phyloP scores from a whole-genome alignment of 1,284 basidiomycete species.

The Phlebopus sp. region DNA sequence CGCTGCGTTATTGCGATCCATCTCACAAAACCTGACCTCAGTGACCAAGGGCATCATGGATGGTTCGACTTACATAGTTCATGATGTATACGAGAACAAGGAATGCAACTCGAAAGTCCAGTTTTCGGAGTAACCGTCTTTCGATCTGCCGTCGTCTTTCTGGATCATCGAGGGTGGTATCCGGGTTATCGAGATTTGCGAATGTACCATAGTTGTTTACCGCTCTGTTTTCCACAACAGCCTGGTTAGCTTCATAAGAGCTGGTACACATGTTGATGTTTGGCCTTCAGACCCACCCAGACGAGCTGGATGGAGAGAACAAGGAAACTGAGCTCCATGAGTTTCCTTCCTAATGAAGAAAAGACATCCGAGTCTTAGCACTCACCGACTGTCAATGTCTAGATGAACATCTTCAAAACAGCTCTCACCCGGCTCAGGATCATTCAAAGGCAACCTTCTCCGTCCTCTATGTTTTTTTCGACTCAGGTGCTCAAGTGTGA shows the following conservation, averaged over 20 bases:
- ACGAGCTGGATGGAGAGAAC: too few relatives aligned
- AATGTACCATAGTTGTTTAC: slow-evolving; percentile 12
- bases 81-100: slow-evolving; percentile 66
- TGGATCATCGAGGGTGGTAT: slow-evolving; percentile 40
- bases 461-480: slow-evolving; percentile 7
- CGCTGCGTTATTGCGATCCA: slow-evolving; percentile 69
- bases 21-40: slow-evolving; percentile 32
- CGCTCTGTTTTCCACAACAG: background rate
- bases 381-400: background rate
- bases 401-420: slow-evolving; percentile 6
- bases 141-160: slow-evolving; percentile 44
- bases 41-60: background rate
- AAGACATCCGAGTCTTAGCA: too few relatives aligned
- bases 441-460: background rate
- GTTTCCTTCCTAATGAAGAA: too few relatives aligned
- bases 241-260: background rate
- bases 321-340: too few relatives aligned
- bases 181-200: slow-evolving; percentile 16
- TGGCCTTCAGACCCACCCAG: too few relatives aligned
- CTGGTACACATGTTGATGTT: background rate
- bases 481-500: slow-evolving; percentile 50
- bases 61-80: slow-evolving; percentile 49
- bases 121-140: slow-evolving; percentile 53
- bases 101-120: slow-evolving; percentile 65
- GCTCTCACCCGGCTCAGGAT: slow-evolving; percentile 3